Conservation (phyloP, 306 rosid species). For the Ceratonia siliqua region DNA sequence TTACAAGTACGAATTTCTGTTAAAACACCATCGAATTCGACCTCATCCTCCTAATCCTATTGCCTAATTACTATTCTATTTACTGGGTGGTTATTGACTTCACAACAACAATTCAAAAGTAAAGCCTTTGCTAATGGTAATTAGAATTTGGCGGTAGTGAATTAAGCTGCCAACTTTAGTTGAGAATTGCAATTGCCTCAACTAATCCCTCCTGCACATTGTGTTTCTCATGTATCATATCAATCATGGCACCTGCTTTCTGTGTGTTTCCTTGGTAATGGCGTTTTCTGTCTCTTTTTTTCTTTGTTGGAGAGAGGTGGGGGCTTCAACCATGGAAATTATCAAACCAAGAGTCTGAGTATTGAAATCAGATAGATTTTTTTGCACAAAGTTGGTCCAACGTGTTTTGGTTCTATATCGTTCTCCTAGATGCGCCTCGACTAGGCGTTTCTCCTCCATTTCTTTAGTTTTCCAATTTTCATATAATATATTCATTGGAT, state of each 20-base stretch:
- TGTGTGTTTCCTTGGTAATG: conserved; percentile 39
- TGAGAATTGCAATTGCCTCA: background rate
- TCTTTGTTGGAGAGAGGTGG: conserved; percentile 34
- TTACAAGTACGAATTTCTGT: conserved; percentile 40
- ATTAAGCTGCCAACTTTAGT: too few relatives aligned
- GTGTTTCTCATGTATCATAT: background rate
- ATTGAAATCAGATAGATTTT: conserved; percentile 21
- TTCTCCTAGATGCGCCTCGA: conserved; percentile 63
- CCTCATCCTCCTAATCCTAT: conserved; percentile 1
- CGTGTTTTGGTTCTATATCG: conserved; percentile 36
- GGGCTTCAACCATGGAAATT: conserved; percentile 42
- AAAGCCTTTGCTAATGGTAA: too few relatives aligned
- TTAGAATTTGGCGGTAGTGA: too few relatives aligned
- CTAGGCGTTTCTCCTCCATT: conserved; percentile 43
- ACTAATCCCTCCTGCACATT: background rate
- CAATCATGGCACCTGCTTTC: background rate
- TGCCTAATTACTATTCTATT: too few relatives aligned
- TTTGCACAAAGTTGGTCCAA: conserved; percentile 45
- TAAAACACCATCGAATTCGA: conserved; percentile 42
- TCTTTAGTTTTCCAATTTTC: conserved; percentile 7
- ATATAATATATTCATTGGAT: conserved; percentile 1
- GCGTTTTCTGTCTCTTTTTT: conserved; percentile 15
- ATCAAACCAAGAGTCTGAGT: conserved; percentile 30
- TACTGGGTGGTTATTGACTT: too few relatives aligned
- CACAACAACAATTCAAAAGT: too few relatives aligned